Percentiles rank a stretch among this genome's conserved stretches.
Conservation (phyloP, 768 basidiomycete genomes). For the Coprinopsis marcescibilis region DNA sequence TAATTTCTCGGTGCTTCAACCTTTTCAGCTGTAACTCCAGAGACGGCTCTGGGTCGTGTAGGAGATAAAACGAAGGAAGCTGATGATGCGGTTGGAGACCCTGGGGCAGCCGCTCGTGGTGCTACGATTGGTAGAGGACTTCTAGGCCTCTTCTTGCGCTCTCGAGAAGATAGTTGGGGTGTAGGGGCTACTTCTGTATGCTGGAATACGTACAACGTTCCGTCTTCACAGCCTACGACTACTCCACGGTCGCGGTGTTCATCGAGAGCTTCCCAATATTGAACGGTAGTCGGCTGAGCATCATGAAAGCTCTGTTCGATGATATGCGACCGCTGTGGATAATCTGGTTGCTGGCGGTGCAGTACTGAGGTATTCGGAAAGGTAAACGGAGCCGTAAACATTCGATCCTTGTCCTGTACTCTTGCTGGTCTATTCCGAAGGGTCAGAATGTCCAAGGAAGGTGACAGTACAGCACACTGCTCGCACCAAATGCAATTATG, state of each 20-base stretch:
- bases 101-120: constrained; percentile 29
- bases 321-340: constrained; percentile 9
- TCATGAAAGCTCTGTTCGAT: constrained; percentile 28
- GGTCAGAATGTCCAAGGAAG: no score
- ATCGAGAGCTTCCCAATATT: constrained; percentile 21
- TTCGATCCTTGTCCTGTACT: neutral
- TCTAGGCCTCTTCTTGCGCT: constrained; percentile 1
- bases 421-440: neutral
- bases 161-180: constrained; percentile 11
- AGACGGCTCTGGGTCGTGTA: constrained; percentile 45
- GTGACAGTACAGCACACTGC: no score
- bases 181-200: constrained; percentile 10
- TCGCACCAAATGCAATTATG: no score
- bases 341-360: constrained; percentile 9
- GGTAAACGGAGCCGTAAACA: constrained; percentile 26
- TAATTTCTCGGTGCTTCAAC: constrained; percentile 75
- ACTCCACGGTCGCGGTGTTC: constrained; percentile 18
- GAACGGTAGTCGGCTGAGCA: constrained; percentile 26
- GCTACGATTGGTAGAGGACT: constrained; percentile 23
- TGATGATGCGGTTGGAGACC: constrained; percentile 21
- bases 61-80: constrained; percentile 46
- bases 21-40: constrained; percentile 63
- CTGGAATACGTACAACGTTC: constrained; percentile 37
- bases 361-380: constrained; percentile 23
- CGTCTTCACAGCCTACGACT: constrained; percentile 38